Evolutionary conservation across 208 protist genomes (phyloP), one percentile per base, ranked within the genome.

Genomic region (Balamuthia mandrillaris): DNA sequence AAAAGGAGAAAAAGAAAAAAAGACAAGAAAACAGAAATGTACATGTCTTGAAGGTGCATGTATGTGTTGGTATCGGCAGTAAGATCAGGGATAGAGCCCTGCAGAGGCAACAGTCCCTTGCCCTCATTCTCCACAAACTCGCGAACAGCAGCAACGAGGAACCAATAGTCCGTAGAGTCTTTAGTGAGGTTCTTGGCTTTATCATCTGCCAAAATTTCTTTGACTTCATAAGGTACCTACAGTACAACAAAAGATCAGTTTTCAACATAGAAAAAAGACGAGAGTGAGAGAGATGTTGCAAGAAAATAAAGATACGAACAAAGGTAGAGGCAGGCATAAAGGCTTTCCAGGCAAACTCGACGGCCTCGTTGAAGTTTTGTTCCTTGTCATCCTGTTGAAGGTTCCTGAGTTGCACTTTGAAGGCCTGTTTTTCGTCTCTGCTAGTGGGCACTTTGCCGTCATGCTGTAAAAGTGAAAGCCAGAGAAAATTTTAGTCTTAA

Each of bases 1-100:
- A 35, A 7, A 86, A n/a, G 2, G 18, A 21, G 41, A 79, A 52
- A 47, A 37, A 84, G 33, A 44, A 29, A 18, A 81, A 61, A 4
- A 49, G 54, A 35, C 21, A 79, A 10, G 14, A 3, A n/a, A 1
- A 44, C 33, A 27, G 37, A 1, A 18, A 6, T 0, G 6, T 12
- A 3, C 6, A 18, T 35, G 35, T 45, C 75, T 82, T 82, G 75
- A 39, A 82, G 75, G 3, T 33, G 51, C 18, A 82, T 52, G 54
- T 82, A 82, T 9, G 91, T 96, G 18, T 85, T 61, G n/a, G 96
- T 98, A 31, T 96, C 96, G n/a, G 96, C 95, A 3, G 88, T 94
- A 83, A 99, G 96, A 89, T 99, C 97, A 14, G 96, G 97, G 4
- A 99, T 61, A 82, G 91, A 89, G 52, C 96, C 96, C 42, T 87